Conservation (phyloP, 768 basidiomycete species). For the Termitomyces sp. region DNA sequence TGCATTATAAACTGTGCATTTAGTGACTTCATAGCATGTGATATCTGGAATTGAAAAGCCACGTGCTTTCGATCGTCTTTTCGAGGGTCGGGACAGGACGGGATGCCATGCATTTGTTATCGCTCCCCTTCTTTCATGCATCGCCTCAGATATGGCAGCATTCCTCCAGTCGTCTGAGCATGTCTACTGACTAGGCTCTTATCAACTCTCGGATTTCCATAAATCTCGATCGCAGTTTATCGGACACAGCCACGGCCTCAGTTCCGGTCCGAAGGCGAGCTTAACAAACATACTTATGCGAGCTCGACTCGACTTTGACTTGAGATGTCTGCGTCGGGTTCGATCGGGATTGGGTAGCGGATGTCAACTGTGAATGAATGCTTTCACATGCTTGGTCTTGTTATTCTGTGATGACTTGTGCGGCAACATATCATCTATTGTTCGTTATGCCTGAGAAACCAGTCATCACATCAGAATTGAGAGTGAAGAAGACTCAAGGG, state of each 20-base stretch:
- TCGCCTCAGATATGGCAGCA: neutral
- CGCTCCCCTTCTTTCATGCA: neutral
- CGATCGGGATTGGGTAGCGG: neutral
- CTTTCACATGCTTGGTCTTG: neutral
- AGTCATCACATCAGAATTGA: neutral
- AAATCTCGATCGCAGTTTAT: neutral
- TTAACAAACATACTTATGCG: neutral
- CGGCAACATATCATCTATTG: no score
- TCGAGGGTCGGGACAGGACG: neutral
- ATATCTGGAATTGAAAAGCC: neutral
- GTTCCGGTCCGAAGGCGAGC: neutral
- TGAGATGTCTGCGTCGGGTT: neutral
- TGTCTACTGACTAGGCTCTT: neutral
- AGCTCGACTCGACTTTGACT: neutral
- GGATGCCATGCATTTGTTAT: neutral
- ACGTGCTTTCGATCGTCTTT: neutral
- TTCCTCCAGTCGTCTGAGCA: neutral
- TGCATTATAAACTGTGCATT: constrained; percentile 1
- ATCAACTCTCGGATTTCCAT: neutral
- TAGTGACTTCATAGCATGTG: constrained; percentile 9
- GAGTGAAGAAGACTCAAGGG: neutral
- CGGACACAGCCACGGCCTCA: neutral
- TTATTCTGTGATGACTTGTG: no score
- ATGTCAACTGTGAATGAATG: no score
- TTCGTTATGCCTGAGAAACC: neutral